Conservation (phyloP, 169 alveolate species). For the Cryptosporidium muris region DNA sequence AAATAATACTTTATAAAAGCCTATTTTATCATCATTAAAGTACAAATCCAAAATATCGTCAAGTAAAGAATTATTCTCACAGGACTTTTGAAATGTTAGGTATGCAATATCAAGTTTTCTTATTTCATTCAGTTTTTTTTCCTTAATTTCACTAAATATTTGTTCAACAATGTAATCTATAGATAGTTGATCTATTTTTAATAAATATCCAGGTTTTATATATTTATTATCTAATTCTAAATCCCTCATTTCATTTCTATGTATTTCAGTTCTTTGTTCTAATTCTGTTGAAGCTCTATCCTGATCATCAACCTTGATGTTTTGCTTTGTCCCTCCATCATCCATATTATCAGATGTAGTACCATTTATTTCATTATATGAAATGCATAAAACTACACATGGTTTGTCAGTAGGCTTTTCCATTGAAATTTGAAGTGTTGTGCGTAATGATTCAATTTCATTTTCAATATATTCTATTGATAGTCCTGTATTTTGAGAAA, state of each 20-base stretch:
- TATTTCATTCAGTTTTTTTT: constrained; percentile 12
- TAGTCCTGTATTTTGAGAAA: constrained; percentile 2
- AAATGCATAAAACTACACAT: constrained; percentile 24
- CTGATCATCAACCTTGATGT: neutral
- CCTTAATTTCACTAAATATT: neutral
- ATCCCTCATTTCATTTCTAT: neutral
- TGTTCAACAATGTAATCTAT: constrained; percentile 32
- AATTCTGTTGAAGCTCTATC: neutral
- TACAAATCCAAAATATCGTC: constrained; percentile 20
- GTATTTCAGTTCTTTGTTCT: neutral
- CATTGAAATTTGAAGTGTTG: constrained; percentile 7
- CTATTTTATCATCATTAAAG: constrained; percentile 8
- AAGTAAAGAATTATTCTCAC: neutral
- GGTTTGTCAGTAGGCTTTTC: constrained; percentile 36
- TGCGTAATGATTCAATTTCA: constrained; percentile 10
- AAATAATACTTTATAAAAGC: constrained; percentile 7
- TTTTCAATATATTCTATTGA: constrained; percentile 32
- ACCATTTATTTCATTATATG: neutral
- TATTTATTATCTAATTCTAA: neutral
- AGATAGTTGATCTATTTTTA: too few species aligned
- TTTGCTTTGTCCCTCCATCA: neutral
- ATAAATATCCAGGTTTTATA: neutral
- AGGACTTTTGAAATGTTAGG: constrained; percentile 31
- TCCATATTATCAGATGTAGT: neutral
- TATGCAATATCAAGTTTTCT: constrained; percentile 61